Evolutionary conservation across 495 filamentous ascomycete genomes (phyloP).

Genomic region (Glonium stellatum): DNA sequence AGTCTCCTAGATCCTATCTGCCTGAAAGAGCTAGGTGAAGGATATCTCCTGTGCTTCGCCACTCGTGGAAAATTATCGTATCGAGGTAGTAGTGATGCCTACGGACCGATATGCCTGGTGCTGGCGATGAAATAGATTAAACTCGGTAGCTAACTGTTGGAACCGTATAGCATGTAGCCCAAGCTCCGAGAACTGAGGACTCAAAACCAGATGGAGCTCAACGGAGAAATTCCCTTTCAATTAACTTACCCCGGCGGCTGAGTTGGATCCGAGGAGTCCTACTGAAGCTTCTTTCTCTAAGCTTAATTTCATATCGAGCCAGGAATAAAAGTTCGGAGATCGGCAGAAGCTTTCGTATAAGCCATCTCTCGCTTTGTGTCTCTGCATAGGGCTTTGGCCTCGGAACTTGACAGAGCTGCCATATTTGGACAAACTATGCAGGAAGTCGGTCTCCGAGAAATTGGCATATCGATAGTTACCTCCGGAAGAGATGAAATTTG

Average conservation of each 20-base stretch:
- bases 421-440: slow-evolving; percentile 31
- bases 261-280: slow-evolving; percentile 17
- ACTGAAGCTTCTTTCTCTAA: slow-evolving; percentile 34
- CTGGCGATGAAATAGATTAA: too few species aligned
- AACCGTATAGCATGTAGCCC: not conserved
- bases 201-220: not conserved
- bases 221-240: not conserved
- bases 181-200: not conserved
- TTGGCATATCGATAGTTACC: slow-evolving; percentile 28
- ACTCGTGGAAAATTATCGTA: too few species aligned
- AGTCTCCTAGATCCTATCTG: too few species aligned
- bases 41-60: too few species aligned
- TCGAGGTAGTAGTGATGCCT: too few species aligned
- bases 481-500: slow-evolving; percentile 20
- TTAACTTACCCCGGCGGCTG: not conserved
- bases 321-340: slow-evolving; percentile 33
- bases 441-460: slow-evolving; percentile 29
- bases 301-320: slow-evolving; percentile 36
- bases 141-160: too few species aligned
- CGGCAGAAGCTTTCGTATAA: slow-evolving; percentile 32
- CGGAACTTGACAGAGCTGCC: slow-evolving; percentile 28
- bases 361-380: slow-evolving; percentile 26
- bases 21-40: too few species aligned
- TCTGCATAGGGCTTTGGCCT: slow-evolving; percentile 30
- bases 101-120: too few species aligned